These are phyloP conservation scores for Lentinula aciculospora DNA, from an alignment of 768 basidiomycete species.

Conservation along the genomic window DNA sequence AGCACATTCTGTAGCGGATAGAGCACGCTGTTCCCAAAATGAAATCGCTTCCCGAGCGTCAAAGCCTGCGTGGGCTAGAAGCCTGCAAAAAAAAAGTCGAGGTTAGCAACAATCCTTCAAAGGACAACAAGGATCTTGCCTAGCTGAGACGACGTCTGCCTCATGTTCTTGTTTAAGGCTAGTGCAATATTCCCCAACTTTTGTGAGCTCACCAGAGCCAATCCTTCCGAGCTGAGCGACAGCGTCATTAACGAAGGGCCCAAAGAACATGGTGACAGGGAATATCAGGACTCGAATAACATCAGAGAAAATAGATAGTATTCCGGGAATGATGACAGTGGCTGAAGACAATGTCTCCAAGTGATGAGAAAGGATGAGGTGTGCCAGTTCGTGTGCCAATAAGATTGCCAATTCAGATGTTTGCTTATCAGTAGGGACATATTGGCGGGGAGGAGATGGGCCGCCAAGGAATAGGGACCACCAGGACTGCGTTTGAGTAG, in stretches of 20 bases:
- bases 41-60: slow-evolving; percentile 76
- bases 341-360: slow-evolving; percentile 86
- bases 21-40: slow-evolving; percentile 73
- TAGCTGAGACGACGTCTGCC: slow-evolving; percentile 83
- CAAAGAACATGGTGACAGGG: slow-evolving; percentile 86
- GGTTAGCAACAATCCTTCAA: background rate
- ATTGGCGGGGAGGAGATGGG: slow-evolving; percentile 28
- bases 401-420: slow-evolving; percentile 86
- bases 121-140: slow-evolving; percentile 37
- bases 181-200: slow-evolving; percentile 70
- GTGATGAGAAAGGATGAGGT: slow-evolving; percentile 87
- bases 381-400: slow-evolving; percentile 90
- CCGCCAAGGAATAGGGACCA: slow-evolving; percentile 42
- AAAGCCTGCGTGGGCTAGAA: slow-evolving; percentile 91
- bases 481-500: slow-evolving; percentile 30
- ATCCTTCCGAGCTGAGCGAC: slow-evolving; percentile 76
- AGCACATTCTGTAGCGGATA: slow-evolving; percentile 40
- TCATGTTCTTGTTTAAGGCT: slow-evolving; percentile 85
- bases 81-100: slow-evolving; percentile 32
- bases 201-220: slow-evolving; percentile 69
- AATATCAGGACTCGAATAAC: slow-evolving; percentile 74
- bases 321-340: slow-evolving; percentile 76
- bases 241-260: slow-evolving; percentile 94
- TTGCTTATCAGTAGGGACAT: slow-evolving; percentile 71
- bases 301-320: slow-evolving; percentile 74